Evolutionary conservation across 164 flowering plant genomes (phyloP).

Genomic region (Nymphaea thermarum): DNA sequence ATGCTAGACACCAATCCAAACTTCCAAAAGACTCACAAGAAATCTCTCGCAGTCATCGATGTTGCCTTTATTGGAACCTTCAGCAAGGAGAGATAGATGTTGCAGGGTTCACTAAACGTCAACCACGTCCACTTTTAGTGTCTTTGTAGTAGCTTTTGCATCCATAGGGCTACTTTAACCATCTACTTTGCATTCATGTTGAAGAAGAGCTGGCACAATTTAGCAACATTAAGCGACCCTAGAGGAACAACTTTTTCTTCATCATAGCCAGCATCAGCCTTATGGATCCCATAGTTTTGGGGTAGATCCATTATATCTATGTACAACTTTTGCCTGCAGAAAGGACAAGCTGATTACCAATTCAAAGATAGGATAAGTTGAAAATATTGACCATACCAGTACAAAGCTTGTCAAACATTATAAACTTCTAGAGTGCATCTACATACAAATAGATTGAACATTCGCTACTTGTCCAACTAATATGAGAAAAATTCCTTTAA

Average conservation of each 20-base stretch:
- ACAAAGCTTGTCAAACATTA: no score
- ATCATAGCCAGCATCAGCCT: slow-evolving; percentile 33
- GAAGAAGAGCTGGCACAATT: slow-evolving; percentile 54
- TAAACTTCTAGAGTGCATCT: no score
- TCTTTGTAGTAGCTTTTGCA: slow-evolving; percentile 47
- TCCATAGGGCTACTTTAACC: slow-evolving; percentile 68
- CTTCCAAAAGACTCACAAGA: no score
- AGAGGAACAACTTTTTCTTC: slow-evolving; percentile 49
- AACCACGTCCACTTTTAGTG: slow-evolving; percentile 36
- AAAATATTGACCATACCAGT: no score
- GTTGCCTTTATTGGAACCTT: slow-evolving; percentile 18
- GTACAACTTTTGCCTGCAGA: slow-evolving; percentile 55
- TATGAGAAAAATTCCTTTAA: no score
- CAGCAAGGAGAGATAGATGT: slow-evolving; percentile 54
- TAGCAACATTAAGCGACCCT: slow-evolving; percentile 65
- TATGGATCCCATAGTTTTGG: slow-evolving; percentile 73
- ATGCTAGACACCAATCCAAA: no score
- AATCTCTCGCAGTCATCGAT: no score
- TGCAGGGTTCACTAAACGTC: slow-evolving; percentile 46
- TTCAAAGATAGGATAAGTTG: background rate
- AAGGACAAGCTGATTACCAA: background rate
- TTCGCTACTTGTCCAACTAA: no score
- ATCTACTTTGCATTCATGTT: slow-evolving; percentile 63
- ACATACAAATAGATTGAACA: no score
- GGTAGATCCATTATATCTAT: slow-evolving; percentile 55